Conservation (phyloP, 1,139 yeast species). For the Candida frijolesensis region DNA sequence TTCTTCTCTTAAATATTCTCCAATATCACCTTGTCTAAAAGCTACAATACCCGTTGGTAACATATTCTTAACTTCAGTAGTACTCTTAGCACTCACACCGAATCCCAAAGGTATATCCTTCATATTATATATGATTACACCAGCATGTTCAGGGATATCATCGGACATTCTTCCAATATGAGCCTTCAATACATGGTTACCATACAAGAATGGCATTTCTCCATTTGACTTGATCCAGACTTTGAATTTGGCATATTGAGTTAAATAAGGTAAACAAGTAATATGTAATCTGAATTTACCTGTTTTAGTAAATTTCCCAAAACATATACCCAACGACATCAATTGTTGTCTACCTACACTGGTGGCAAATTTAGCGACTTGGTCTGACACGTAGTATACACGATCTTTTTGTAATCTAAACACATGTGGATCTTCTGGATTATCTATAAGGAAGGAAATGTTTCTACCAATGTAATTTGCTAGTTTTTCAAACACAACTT, state of each 20-base stretch:
- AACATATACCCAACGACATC: slow-evolving; percentile 90
- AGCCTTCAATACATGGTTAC: slow-evolving; percentile 95
- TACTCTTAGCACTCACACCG: slow-evolving; percentile 92
- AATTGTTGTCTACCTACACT: slow-evolving; percentile 84
- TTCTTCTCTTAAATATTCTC: slow-evolving; percentile 97
- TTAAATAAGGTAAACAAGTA: slow-evolving; percentile 80
- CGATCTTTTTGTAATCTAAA: slow-evolving; percentile 95
- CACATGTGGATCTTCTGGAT: slow-evolving; percentile 89
- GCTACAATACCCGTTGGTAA: slow-evolving; percentile 96
- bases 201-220: slow-evolving; percentile 97
- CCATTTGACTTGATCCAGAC: slow-evolving; percentile 97
- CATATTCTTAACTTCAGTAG: slow-evolving; percentile 82
- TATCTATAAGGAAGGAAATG: slow-evolving; percentile 83
- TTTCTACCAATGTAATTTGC: slow-evolving; percentile 97
- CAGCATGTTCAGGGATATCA: slow-evolving; percentile 97
- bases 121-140: slow-evolving; percentile 90
- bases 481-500: slow-evolving; percentile 91
- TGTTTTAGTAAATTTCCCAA: slow-evolving; percentile 96
- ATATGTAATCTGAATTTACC: slow-evolving; percentile 95
- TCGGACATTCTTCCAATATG: slow-evolving; percentile 97
- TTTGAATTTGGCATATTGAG: slow-evolving; percentile 89
- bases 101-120: slow-evolving; percentile 92
- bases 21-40: slow-evolving; percentile 96
- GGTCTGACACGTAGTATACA: slow-evolving; percentile 88
- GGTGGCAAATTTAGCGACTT: slow-evolving; percentile 84